Evolutionary conservation across 2,329 filamentous ascomycete species (phyloP), one percentile per base, ranked within the genome.

Genomic region (Erysiphe neolycopersici): DNA sequence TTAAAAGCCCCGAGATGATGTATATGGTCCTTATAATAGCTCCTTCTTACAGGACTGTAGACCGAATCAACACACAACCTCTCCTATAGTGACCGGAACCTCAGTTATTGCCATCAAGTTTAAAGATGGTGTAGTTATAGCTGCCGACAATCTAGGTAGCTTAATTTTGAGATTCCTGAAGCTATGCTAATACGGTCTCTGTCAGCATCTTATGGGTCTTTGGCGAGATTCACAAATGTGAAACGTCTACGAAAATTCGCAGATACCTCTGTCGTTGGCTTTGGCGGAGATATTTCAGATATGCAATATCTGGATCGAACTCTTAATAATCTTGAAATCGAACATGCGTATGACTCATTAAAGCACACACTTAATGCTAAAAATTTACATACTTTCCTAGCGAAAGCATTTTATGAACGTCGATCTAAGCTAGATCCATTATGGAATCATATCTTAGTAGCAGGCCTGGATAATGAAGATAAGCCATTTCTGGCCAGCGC

Each of bases 281-380:
- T 95, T 64, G 83, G 84, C 60, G 89, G 89, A 60, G 89, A 98
- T 65, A 78, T 98, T 54, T 92, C 82, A 50, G 89, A 98, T 67
- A 95, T 98, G 89, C 89, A 98, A 67, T 91, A 91, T 67, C 75
- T 98, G 52, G 80, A 93, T 71, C 77, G 89, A 53, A 74, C 93
- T 56, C 77, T 98, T 53, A 77, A 71, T 57, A 79, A 81, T 49
- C 78, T 95, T 54, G 75, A 80, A 59, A 83, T 91, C 61, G 71
- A 79, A 60, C 85, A 95, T 67, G 79, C 83, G 58, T 95, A 98
- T 67, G 56, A 61, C 44, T 58, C 64, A 46, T 51, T 60, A 53
- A 55, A 62, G 56, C 47, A 63, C 55, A 62, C 65, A 52, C 76
- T 98, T 55, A 83, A 79, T 60, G 89, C 89, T 45, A 79, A 81